Conservation (phyloP, 768 basidiomycete genomes). For the Russula lepida region DNA sequence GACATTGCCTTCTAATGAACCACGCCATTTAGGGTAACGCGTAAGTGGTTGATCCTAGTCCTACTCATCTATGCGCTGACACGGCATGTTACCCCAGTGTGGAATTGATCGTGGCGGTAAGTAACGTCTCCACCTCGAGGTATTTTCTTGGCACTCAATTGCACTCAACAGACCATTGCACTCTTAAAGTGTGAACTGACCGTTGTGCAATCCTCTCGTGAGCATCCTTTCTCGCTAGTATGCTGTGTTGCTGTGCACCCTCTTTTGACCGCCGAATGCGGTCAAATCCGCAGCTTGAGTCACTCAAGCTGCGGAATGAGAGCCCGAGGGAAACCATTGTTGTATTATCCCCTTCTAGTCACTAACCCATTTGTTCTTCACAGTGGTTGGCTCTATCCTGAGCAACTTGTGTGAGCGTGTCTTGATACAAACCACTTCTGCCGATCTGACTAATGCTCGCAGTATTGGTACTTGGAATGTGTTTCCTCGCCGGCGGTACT, state of each 20-base stretch:
- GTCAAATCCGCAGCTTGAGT: no score
- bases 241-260: background rate
- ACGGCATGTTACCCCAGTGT: slow-evolving; percentile 25
- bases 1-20: background rate
- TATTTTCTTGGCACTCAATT: slow-evolving; percentile 11
- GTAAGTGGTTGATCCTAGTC: slow-evolving; percentile 16
- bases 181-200: slow-evolving; percentile 36
- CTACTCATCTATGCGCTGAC: background rate
- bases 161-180: slow-evolving; percentile 33
- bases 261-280: background rate
- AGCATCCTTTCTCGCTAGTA: slow-evolving; percentile 15
- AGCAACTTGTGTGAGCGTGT: slow-evolving; percentile 34
- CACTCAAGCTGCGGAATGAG: no score
- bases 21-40: slow-evolving; percentile 23
- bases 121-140: slow-evolving; percentile 13
- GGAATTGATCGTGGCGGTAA: slow-evolving; percentile 36
- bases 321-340: no score
- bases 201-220: slow-evolving; percentile 40
- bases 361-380: background rate
- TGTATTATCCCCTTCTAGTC: no score
- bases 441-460: background rate
- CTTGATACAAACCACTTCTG: background rate
- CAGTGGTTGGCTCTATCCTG: slow-evolving; percentile 41
- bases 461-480: slow-evolving; percentile 85
- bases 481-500: slow-evolving; percentile 76